Conservation (phyloP, 208 protist species). For the Acanthamoeba quina region DNA sequence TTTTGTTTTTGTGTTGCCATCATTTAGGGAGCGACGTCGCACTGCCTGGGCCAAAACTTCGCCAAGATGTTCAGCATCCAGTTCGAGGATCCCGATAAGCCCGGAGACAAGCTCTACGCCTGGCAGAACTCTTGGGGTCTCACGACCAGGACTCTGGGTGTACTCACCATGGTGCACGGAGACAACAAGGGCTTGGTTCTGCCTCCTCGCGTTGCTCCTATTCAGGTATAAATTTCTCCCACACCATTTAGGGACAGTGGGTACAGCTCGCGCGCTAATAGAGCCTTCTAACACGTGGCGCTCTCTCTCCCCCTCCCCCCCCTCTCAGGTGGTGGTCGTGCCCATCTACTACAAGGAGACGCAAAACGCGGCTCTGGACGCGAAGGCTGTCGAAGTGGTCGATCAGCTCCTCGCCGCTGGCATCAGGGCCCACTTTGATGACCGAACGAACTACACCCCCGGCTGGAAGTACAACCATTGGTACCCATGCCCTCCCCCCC, state of each 20-base stretch:
- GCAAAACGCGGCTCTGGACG: constrained; percentile 85
- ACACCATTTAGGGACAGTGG: too few species aligned
- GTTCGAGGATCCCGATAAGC: constrained; percentile 92
- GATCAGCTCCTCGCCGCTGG: constrained; percentile 67
- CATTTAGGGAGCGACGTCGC: constrained; percentile 83
- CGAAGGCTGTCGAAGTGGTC: constrained; percentile 75
- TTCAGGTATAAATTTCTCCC: constrained; percentile 91
- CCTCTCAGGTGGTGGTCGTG: constrained; percentile 80
- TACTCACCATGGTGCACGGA: constrained; percentile 99
- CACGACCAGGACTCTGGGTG: constrained; percentile 97
- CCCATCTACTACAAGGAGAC: constrained; percentile 85
- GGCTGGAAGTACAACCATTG: constrained; percentile 99
- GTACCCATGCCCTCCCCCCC: constrained; percentile 93
- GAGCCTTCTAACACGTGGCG: not conserved
- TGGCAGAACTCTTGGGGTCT: constrained; percentile 99
- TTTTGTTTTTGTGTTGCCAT: not conserved
- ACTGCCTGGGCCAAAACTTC: constrained; percentile 98
- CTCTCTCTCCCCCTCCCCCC: too few species aligned
- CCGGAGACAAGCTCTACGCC: constrained; percentile 92
- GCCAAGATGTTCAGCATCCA: constrained; percentile 98
- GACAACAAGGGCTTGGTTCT: constrained; percentile 99
- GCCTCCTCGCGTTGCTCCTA: constrained; percentile 96
- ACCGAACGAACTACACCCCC: constrained; percentile 96
- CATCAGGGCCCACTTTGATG: constrained; percentile 92
- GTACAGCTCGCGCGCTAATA: not conserved